Conservation (phyloP, 2,329 filamentous ascomycete species). For the Fusarium subtropicale region DNA sequence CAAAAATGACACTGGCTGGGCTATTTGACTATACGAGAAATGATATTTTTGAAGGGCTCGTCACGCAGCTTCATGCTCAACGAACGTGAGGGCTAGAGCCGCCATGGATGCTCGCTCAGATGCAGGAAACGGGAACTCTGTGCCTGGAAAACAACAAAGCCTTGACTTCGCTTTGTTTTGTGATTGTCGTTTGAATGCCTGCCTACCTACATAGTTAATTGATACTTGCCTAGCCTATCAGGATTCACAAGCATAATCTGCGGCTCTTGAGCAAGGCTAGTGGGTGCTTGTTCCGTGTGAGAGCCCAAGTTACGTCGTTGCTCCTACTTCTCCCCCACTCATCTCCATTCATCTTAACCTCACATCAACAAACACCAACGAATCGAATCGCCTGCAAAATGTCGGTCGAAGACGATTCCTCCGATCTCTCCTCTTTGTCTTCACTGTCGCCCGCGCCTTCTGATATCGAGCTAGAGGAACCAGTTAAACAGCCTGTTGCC, state of each 20-base stretch:
- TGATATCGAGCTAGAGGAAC: slow-evolving; percentile 64
- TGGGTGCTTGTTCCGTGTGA: slow-evolving; percentile 48
- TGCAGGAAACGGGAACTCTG: neutral
- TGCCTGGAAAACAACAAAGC: slow-evolving; percentile 13
- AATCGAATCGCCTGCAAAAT: slow-evolving; percentile 56
- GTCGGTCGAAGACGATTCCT: slow-evolving; percentile 71
- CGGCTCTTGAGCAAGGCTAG: slow-evolving; percentile 49
- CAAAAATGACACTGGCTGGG: slow-evolving; percentile 1
- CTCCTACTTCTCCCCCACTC: slow-evolving; percentile 50
- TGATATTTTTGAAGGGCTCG: neutral
- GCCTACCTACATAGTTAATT: slow-evolving; percentile 37
- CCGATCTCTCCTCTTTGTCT: slow-evolving; percentile 70
- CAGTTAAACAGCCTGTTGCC: slow-evolving; percentile 50
- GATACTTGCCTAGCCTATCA: slow-evolving; percentile 49
- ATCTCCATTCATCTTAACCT: slow-evolving; percentile 45
- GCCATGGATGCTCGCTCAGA: slow-evolving; percentile 5
- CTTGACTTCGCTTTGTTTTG: slow-evolving; percentile 26
- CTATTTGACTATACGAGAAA: neutral
- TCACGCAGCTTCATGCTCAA: slow-evolving; percentile 11
- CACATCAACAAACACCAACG: slow-evolving; percentile 43
- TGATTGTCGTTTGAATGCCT: slow-evolving; percentile 21
- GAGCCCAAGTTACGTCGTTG: slow-evolving; percentile 48
- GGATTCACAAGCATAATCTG: slow-evolving; percentile 48
- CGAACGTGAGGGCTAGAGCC: slow-evolving; percentile 3
- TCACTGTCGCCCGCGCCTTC: slow-evolving; percentile 60